Base-by-base conservation (phyloP, 768 basidiomycete genomes). In the Leccinum variicolor region DNA sequence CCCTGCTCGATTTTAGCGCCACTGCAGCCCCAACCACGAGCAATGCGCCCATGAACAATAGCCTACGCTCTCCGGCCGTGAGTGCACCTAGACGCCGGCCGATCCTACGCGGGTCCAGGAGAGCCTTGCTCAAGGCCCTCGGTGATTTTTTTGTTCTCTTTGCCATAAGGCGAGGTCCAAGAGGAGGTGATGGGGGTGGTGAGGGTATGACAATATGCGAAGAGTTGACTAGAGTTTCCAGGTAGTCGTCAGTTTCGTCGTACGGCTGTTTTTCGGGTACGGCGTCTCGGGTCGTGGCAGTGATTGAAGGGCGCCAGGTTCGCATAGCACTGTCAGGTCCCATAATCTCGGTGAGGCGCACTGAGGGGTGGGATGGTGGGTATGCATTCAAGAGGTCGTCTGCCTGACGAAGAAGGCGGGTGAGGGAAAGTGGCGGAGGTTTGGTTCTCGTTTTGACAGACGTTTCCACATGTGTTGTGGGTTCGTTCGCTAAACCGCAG, bases 321-420 rank as follows among this genome's bases (percentile, higher is more conserved):
- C 79, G 82, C 52, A 90, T 75, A 36, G 82, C 87, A 64, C 89
- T 91, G 64, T 88, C 84, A 1, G 87, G 89, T 9, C 91, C 91
- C 81, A 93, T 84, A 50, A 89, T 89, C 28, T 76, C 73, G 6
- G 79, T 72, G 15, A 90, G 73, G 3, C 62, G 67, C 13, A 92
- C 74, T 1, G 69, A 74, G 10, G 84, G 79, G 52, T 87, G 79
- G 2, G 78, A 74, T 2, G 88, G 87, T 4, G 89, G 88, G 68
- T 80, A 87, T 19, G 66, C 62, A n/a, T 67, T 61, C 50, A 80
- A 82, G 13, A 92, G 81, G 8, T 72, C 76, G 63, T 90, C 88
- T 1, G 90, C 79, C 26, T 76, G 76, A 5, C 66, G 67, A 21
- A 92, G 78, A 28, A 90, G 77, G 25, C 76, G 65, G 5, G 81